A percentile compares a stretch with the other conserved stretches of the same genome.
Evolutionary conservation across 306 rosid genomes (phyloP).

Genomic region (Arachis stenosperma): DNA sequence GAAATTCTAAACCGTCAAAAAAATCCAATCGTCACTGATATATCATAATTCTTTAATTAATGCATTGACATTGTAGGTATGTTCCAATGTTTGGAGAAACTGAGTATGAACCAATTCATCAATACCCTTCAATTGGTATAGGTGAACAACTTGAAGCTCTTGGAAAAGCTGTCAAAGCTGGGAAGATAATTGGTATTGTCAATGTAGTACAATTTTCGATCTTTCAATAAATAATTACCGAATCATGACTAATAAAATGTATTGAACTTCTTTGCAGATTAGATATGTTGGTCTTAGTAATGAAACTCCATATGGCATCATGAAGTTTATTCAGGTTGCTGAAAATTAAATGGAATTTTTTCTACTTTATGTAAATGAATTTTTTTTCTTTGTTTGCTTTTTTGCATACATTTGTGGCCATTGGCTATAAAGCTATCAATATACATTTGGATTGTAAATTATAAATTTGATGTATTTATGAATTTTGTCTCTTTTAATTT

Average conservation of each 20-base stretch:
- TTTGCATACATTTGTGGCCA: too few species aligned
- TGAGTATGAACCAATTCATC: slow-evolving; percentile 72
- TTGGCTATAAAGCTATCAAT: too few species aligned
- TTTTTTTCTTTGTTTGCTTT: too few species aligned
- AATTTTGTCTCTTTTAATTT: too few species aligned
- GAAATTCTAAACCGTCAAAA: too few species aligned
- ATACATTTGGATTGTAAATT: too few species aligned
- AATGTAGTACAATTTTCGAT: slow-evolving; percentile 24
- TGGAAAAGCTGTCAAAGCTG: slow-evolving; percentile 63
- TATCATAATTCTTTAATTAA: slow-evolving; percentile 7
- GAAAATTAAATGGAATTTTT: slow-evolving; percentile 34
- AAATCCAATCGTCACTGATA: too few species aligned
- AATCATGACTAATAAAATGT: slow-evolving; percentile 20
- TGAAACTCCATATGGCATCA: slow-evolving; percentile 89
- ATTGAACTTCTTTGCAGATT: slow-evolving; percentile 54
- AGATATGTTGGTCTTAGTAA: slow-evolving; percentile 88
- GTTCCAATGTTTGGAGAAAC: slow-evolving; percentile 95
- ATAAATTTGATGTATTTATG: too few species aligned
- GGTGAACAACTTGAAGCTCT: slow-evolving; percentile 83
- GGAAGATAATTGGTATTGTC: slow-evolving; percentile 59
- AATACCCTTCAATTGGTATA: slow-evolving; percentile 63
- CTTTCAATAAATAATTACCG: slow-evolving; percentile 6
- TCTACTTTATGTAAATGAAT: too few species aligned
- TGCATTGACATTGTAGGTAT: slow-evolving; percentile 54
- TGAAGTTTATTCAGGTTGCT: slow-evolving; percentile 85